Conservation (phyloP, 2,329 filamentous ascomycete species). For the Aspergillus sclerotialis region DNA sequence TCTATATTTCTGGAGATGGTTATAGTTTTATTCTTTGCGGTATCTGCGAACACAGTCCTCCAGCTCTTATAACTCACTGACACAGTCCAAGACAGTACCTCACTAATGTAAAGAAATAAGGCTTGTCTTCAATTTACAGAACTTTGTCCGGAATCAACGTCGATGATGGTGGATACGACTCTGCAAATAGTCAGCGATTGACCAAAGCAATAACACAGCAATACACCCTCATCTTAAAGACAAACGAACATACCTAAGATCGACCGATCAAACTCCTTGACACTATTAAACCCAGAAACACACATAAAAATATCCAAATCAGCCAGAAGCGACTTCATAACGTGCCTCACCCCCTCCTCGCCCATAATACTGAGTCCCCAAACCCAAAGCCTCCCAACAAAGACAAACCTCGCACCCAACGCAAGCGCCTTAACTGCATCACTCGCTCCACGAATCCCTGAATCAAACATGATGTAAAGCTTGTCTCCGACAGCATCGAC, state of each 20-base stretch:
- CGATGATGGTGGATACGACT: constrained; percentile 38
- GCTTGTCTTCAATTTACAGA: constrained; percentile 7
- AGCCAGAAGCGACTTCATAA: constrained; percentile 55
- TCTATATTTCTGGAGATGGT: constrained; percentile 1
- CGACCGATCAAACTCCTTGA: constrained; percentile 46
- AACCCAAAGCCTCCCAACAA: constrained; percentile 55
- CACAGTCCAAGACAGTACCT: too few species aligned
- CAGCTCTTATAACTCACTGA: too few species aligned
- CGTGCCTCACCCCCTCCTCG: constrained; percentile 54
- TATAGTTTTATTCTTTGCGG: too few species aligned
- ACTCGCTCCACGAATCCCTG: constrained; percentile 49
- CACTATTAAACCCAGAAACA: constrained; percentile 48
- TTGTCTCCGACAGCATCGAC: constrained; percentile 45
- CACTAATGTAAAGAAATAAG: too few species aligned
- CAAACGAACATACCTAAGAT: constrained; percentile 22
- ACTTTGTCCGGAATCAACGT: constrained; percentile 30
- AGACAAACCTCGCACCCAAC: constrained; percentile 56
- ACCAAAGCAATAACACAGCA: not conserved
- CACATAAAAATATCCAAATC: constrained; percentile 59
- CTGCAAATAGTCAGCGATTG: constrained; percentile 13
- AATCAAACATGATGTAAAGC: constrained; percentile 54
- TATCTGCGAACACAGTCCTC: too few species aligned
- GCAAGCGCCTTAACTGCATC: constrained; percentile 57
- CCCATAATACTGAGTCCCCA: constrained; percentile 55
- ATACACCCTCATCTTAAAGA: not conserved